A percentile compares a stretch with the other conserved stretches of the same genome.
Evolutionary conservation across 2,329 filamentous ascomycete genomes (phyloP).

Genomic region (Sphaceloma murrayae): DNA sequence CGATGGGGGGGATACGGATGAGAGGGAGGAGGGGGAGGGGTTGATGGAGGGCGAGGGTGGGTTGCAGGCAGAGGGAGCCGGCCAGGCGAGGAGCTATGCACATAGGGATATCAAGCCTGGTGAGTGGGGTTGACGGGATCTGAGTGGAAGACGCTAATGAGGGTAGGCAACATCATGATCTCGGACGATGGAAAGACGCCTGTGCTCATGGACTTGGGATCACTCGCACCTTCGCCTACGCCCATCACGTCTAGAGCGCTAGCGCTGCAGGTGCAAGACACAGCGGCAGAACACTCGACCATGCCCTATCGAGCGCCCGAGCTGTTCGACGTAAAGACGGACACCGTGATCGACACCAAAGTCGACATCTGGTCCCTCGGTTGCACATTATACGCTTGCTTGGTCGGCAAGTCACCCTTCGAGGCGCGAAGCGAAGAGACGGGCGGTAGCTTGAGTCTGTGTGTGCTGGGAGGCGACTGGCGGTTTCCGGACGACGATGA

Average conservation of each 20-base stretch:
- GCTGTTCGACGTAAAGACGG: slow-evolving; percentile 95
- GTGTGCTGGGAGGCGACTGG: slow-evolving; percentile 90
- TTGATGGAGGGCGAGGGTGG: slow-evolving; percentile 72
- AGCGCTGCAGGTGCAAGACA: slow-evolving; percentile 86
- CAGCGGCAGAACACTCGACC: slow-evolving; percentile 88
- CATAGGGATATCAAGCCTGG: slow-evolving; percentile 97
- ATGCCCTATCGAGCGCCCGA: slow-evolving; percentile 98
- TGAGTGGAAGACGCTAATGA: neutral
- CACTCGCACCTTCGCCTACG: slow-evolving; percentile 75
- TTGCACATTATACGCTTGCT: slow-evolving; percentile 93
- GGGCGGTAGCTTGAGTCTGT: slow-evolving; percentile 83
- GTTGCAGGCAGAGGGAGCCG: slow-evolving; percentile 57
- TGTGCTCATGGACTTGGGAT: slow-evolving; percentile 96
- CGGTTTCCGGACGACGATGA: slow-evolving; percentile 82
- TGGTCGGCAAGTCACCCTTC: slow-evolving; percentile 94
- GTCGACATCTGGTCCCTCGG: slow-evolving; percentile 97
- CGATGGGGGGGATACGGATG: slow-evolving; percentile 42
- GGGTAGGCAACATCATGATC: slow-evolving; percentile 87
- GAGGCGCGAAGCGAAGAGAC: slow-evolving; percentile 95
- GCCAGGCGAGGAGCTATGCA: slow-evolving; percentile 69
- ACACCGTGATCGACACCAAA: slow-evolving; percentile 83
- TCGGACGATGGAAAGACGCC: slow-evolving; percentile 78
- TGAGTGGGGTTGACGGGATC: slow-evolving; percentile 36
- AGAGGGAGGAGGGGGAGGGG: slow-evolving; percentile 35
- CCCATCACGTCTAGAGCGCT: slow-evolving; percentile 82